phyloP scores from a whole-genome alignment of 768 basidiomycete species.

The Exsudoporus frostii region DNA sequence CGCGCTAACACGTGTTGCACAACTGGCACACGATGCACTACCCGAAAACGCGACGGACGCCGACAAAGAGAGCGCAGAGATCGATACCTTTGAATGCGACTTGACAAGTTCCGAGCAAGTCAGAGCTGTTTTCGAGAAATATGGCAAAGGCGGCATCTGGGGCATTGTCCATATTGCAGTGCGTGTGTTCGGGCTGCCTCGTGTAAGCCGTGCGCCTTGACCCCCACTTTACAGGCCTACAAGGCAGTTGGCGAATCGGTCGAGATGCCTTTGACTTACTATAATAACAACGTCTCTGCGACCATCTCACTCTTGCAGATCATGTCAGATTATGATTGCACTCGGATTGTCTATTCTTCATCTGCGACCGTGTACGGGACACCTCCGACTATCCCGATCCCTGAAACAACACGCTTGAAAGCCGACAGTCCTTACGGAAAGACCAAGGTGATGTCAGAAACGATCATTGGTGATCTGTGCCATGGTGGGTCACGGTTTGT shows the following conservation, averaged over 20 bases:
- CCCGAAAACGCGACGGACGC: constrained; percentile 59
- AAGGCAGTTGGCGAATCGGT: constrained; percentile 98
- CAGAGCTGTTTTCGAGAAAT: constrained; percentile 74
- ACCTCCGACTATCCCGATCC: constrained; percentile 88
- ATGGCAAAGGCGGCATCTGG: constrained; percentile 90
- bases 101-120: constrained; percentile 71
- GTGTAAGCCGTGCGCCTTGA: background rate
- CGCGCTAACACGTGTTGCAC: constrained; percentile 70
- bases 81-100: constrained; percentile 71
- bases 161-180: constrained; percentile 96
- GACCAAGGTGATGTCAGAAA: constrained; percentile 95
- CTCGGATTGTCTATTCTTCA: constrained; percentile 92
- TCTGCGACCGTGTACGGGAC: constrained; percentile 98
- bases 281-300: constrained; percentile 89
- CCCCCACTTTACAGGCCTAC: constrained; percentile 59
- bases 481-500: constrained; percentile 47
- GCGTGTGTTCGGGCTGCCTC: constrained; percentile 39
- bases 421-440: constrained; percentile 94
- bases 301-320: constrained; percentile 82
- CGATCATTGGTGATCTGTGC: constrained; percentile 84
- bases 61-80: constrained; percentile 69
- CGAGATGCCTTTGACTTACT: constrained; percentile 90
- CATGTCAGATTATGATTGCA: constrained; percentile 83
- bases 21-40: constrained; percentile 75
- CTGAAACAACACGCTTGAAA: constrained; percentile 82